Evolutionary conservation across 1,284 basidiomycete genomes (phyloP).

Genomic region (Irpex sp.): DNA sequence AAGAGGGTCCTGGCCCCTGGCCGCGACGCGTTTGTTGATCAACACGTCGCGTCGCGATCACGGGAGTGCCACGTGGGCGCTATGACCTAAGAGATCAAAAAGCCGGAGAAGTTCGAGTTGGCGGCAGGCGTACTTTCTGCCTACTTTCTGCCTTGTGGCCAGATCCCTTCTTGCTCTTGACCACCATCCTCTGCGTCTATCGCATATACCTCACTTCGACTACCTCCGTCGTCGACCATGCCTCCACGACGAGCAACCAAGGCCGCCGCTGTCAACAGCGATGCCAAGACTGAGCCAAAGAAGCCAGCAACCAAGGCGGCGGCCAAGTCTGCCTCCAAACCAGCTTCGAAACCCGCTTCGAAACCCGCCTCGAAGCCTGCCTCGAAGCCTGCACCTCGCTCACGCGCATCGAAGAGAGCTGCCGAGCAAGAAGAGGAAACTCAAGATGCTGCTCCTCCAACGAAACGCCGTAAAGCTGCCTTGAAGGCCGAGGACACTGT

Average conservation of each 20-base stretch:
- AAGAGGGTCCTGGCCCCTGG: no score
- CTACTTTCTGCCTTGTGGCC: neutral
- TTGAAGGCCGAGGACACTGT: slow-evolving; percentile 16
- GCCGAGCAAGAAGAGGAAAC: slow-evolving; percentile 17
- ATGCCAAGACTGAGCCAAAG: slow-evolving; percentile 8
- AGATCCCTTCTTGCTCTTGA: neutral
- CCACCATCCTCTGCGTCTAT: neutral
- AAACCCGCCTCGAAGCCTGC: slow-evolving; percentile 28
- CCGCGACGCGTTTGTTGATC: slow-evolving; percentile 6
- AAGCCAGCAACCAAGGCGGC: slow-evolving; percentile 28
- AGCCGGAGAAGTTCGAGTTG: slow-evolving; percentile 7
- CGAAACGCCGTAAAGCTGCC: slow-evolving; percentile 18
- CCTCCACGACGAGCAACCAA: slow-evolving; percentile 44
- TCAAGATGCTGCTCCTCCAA: slow-evolving; percentile 14
- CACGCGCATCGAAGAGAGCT: slow-evolving; percentile 15
- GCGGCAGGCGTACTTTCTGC: slow-evolving; percentile 2
- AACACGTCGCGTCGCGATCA: slow-evolving; percentile 11
- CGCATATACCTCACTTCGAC: neutral
- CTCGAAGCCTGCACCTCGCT: slow-evolving; percentile 21
- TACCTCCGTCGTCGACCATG: slow-evolving; percentile 6
- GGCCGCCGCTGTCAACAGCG: slow-evolving; percentile 32
- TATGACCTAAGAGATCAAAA: slow-evolving; percentile 8
- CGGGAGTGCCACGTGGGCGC: slow-evolving; percentile 3
- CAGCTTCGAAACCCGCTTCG: slow-evolving; percentile 18
- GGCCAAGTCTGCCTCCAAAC: slow-evolving; percentile 21